phyloP scores from a whole-genome alignment of 2,329 filamentous ascomycete genomes.

The Akanthomyces dipterigenus region DNA sequence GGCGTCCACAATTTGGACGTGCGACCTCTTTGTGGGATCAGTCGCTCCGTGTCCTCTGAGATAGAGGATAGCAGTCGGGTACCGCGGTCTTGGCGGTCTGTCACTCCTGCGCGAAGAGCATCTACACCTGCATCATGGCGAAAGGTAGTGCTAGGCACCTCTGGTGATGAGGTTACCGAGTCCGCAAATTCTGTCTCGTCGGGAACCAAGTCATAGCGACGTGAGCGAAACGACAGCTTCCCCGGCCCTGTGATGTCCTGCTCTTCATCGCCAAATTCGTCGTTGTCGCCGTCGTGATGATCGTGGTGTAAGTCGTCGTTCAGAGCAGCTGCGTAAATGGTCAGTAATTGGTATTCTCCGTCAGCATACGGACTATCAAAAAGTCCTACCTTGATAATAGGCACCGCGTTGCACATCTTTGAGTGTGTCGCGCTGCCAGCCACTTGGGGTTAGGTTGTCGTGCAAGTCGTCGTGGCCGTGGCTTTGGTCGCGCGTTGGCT shows the following conservation, averaged over 20 bases:
- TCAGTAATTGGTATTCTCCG: not conserved
- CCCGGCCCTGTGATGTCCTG: not conserved
- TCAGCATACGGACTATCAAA: not conserved
- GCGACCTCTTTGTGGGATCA: not conserved
- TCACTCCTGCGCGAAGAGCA: not conserved
- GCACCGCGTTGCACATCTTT: not conserved
- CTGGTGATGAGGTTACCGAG: not conserved
- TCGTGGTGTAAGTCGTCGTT: not conserved
- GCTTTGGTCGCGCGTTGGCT: not conserved
- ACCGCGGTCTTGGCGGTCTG: not conserved
- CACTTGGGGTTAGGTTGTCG: not conserved
- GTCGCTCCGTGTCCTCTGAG: not conserved
- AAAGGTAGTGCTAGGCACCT: not conserved
- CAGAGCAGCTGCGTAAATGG: not conserved
- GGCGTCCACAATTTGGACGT: constrained; percentile 16
- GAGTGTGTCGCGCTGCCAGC: not conserved
- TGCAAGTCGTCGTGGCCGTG: not conserved
- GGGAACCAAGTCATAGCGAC: not conserved
- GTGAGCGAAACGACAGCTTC: not conserved
- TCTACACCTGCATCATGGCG: not conserved
- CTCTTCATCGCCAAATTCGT: not conserved
- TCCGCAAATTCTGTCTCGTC: not conserved
- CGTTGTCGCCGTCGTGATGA: not conserved
- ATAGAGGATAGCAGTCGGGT: not conserved
- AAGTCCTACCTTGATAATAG: not conserved